Evolutionary conservation across 1,284 basidiomycete genomes (phyloP).

Genomic region (Puccinia coronata): DNA sequence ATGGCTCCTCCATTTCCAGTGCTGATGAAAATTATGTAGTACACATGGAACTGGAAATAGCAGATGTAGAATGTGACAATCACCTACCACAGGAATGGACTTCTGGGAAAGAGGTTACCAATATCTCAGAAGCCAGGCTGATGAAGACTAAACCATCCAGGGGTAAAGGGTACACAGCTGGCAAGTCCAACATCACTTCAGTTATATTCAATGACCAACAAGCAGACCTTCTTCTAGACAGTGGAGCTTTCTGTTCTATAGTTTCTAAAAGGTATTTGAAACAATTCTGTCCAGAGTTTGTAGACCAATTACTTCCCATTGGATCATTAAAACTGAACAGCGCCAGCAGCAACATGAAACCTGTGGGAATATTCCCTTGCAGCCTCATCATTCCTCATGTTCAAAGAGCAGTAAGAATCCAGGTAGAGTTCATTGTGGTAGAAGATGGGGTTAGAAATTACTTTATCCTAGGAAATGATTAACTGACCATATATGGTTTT

Average conservation of each 20-base stretch:
- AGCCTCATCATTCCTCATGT: not conserved
- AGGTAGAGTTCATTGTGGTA: slow-evolving; percentile 4
- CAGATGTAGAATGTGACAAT: not conserved
- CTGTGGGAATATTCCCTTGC: not conserved
- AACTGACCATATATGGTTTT: not conserved
- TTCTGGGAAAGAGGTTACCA: not conserved
- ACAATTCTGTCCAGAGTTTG: not conserved
- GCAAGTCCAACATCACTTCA: not conserved
- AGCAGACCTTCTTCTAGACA: not conserved
- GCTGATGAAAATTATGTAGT: not conserved
- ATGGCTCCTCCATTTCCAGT: not conserved
- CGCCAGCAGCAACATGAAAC: not conserved
- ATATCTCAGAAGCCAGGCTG: not conserved
- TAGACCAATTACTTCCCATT: not conserved
- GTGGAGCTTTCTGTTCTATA: slow-evolving; percentile 15
- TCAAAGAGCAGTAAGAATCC: not conserved
- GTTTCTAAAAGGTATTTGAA: not conserved
- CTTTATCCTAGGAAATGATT: slow-evolving; percentile 13
- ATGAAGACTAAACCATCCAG: slow-evolving; percentile 1
- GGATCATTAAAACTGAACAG: not conserved
- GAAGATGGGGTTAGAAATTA: slow-evolving; percentile 3
- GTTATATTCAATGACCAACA: not conserved
- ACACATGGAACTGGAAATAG: not conserved
- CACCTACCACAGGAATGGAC: not conserved
- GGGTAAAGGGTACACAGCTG: not conserved